A percentile compares a stretch with the other conserved stretches of the same genome.
phyloP scores from a whole-genome alignment of 2,329 filamentous ascomycete species.

The Aspergillus hiratsukae region DNA sequence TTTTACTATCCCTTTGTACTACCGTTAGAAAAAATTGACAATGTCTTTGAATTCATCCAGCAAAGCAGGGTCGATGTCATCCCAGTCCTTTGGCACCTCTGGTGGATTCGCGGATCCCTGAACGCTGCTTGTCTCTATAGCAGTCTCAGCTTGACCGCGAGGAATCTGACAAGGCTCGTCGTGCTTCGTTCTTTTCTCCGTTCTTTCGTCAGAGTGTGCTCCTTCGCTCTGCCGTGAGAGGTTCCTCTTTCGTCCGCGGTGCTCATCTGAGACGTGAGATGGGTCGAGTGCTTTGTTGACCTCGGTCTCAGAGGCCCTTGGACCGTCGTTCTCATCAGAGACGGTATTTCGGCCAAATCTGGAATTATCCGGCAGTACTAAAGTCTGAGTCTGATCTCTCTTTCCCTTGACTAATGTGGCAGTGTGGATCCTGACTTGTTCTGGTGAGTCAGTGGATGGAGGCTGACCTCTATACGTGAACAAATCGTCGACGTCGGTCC shows the following conservation, averaged over 20 bases:
- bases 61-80: slow-evolving; percentile 34
- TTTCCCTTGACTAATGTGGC: slow-evolving; percentile 14
- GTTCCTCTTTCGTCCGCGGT: not conserved
- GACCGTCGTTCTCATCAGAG: not conserved
- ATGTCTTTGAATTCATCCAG: slow-evolving; percentile 39
- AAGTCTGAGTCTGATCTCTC: not conserved
- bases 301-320: not conserved
- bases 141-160: not conserved
- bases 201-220: not conserved
- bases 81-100: slow-evolving; percentile 22
- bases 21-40: slow-evolving; percentile 33
- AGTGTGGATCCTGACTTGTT: slow-evolving; percentile 20
- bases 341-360: not conserved
- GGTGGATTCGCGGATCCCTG: not conserved
- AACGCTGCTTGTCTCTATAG: slow-evolving; percentile 4
- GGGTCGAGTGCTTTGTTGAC: not conserved
- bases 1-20: not conserved
- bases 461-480: slow-evolving; percentile 2
- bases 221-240: not conserved
- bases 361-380: not conserved
- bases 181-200: not conserved
- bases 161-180: not conserved
- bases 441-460: slow-evolving; percentile 12
- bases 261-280: not conserved
- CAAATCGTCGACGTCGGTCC: slow-evolving; percentile 19